Base-by-base conservation (phyloP, 805 yeast species). In the Metschnikowia sp. region DNA sequence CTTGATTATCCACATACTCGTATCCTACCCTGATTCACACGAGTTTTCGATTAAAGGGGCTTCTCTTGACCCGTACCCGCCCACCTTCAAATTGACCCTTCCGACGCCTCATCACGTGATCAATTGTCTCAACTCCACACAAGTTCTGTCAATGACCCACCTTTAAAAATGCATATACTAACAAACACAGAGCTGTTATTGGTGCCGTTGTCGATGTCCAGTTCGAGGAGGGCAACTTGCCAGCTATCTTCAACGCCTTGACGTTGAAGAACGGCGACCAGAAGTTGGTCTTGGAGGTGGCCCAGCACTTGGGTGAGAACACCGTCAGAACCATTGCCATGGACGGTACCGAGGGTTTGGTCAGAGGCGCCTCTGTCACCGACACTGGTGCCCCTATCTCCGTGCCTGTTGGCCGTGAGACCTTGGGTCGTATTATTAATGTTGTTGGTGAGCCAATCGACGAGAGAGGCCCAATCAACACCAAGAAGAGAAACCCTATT, bases 341-440 rank as follows among this genome's bases (percentile, higher is more conserved):
- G 99, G 99, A 94, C 77, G 98, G 98, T 88, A 94, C 99, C 64
- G 98, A 92, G 78, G 99, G 99, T 89, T 85, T 94, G 69, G 96
- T 90, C 66, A 92, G 99, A 84, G 99, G 99, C 76, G 84, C 86
- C 68, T 48, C 78, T 52, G 99, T 94, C 66, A 59, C 69, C 59
- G 99, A 94, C 81, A 91, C 98, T 59, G 99, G 99, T 76, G 81
- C 96, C 58, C 99, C 99, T 77, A 94, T 94, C 74, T 85, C 97
- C 63, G 96, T 94, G 64, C 99, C 99, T 64, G 99, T 94, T 61
- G 99, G 99, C 74, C 90, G 96, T 78, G 98, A 91, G 74, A 92
- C 98, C 58, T 83, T 94, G 68, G 99, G 99, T 73, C 89, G 99
- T 82, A 94, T 94, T 70, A 85, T 94, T 72, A 94, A 94, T 83